Evolutionary conservation across 78 protist genomes (phyloP).

Genomic region (Dictyostelium intermedium): DNA sequence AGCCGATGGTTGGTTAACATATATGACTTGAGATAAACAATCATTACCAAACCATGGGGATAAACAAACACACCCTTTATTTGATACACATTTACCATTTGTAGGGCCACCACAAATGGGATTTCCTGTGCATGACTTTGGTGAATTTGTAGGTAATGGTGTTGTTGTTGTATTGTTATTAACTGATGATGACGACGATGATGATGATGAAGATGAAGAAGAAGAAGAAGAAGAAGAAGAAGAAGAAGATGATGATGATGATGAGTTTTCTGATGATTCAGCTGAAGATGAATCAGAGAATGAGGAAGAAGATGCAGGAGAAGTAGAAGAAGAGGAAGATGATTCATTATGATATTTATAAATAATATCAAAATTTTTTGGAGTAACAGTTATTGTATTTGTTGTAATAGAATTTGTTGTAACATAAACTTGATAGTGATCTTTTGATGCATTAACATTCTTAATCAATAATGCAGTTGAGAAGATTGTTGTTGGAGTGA

Average conservation of each 20-base stretch:
- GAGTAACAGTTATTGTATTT: not conserved
- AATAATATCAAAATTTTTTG: not conserved
- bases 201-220: not conserved
- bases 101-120: not conserved
- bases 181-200: not conserved
- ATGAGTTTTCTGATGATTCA: no score
- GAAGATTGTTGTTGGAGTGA: no score
- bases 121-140: not conserved
- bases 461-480: not conserved
- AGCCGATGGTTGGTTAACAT: not conserved
- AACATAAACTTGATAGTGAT: not conserved
- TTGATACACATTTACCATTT: not conserved
- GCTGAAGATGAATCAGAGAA: no score
- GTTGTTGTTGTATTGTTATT: not conserved
- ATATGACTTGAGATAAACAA: not conserved
- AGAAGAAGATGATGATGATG: not conserved
- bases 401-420: not conserved
- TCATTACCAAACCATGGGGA: constrained; percentile 1
- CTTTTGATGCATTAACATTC: not conserved
- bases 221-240: no score
- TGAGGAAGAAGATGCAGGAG: no score
- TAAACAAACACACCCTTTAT: not conserved
- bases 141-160: not conserved
- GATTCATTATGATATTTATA: no score
- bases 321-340: no score